Conservation (phyloP, 2,329 filamentous ascomycete species). For the Magnaporthiopsis incrustans region DNA sequence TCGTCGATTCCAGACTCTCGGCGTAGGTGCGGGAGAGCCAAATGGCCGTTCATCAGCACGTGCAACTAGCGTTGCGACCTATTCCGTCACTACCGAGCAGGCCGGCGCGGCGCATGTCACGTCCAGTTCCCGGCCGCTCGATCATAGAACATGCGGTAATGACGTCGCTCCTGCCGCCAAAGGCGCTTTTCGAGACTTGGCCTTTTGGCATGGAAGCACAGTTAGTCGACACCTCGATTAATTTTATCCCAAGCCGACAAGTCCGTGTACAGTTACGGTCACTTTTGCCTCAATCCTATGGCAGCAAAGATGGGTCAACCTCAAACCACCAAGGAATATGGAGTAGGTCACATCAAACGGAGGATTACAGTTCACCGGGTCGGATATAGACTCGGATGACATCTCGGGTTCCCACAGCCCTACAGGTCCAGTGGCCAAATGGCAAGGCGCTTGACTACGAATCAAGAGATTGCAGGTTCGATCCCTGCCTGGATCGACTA, state of each 20-base stretch:
- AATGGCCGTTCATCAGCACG: no score
- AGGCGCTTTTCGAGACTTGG: no score
- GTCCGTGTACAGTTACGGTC: no score
- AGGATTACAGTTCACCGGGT: no score
- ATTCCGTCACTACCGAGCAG: no score
- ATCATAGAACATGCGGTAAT: no score
- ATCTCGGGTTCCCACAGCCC: not conserved
- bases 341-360: no score
- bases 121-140: no score
- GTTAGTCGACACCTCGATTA: no score
- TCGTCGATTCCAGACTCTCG: not conserved
- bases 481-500: constrained; percentile 20
- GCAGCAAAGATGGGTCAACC: not conserved
- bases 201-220: no score
- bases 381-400: not conserved
- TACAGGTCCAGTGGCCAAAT: constrained; percentile 19
- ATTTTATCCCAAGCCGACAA: not conserved
- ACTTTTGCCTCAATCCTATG: not conserved
- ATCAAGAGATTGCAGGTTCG: constrained; percentile 30
- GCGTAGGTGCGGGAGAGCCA: not conserved
- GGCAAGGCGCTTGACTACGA: constrained; percentile 29
- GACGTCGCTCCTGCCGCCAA: no score
- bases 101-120: no score
- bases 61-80: not conserved
- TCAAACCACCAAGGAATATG: not conserved